Evolutionary conservation across 2,329 filamentous ascomycete genomes (phyloP).

Genomic region (Nigrospora osmanthi): DNA sequence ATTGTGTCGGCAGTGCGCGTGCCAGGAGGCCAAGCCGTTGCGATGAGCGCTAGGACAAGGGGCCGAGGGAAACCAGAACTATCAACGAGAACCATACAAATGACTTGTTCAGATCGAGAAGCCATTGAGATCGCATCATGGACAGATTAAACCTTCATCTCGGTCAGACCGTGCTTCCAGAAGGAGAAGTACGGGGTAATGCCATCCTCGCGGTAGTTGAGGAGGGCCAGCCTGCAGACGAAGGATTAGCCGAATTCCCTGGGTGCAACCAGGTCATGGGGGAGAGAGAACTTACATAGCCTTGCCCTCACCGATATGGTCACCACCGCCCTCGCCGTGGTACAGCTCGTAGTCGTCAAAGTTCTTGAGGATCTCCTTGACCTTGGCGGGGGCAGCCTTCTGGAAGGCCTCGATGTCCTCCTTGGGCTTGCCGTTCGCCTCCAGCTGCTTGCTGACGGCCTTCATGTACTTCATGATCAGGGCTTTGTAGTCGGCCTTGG

Average conservation of each 20-base stretch:
- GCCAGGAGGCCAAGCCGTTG: too few relatives aligned
- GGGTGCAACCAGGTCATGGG: not conserved
- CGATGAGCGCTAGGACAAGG: too few relatives aligned
- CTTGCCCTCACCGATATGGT: constrained; percentile 68
- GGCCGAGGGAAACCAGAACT: too few relatives aligned
- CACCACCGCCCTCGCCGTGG: constrained; percentile 59
- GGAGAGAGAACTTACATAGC: constrained; percentile 68
- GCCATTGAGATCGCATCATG: too few relatives aligned
- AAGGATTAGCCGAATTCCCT: not conserved
- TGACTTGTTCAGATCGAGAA: too few relatives aligned
- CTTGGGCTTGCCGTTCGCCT: constrained; percentile 51
- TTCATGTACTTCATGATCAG: constrained; percentile 81
- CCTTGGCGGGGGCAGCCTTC: constrained; percentile 62
- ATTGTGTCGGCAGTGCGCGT: too few relatives aligned
- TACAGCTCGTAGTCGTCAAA: constrained; percentile 97
- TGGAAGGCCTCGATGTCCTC: constrained; percentile 74
- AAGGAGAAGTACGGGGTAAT: constrained; percentile 79
- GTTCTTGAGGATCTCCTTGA: constrained; percentile 73
- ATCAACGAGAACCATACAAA: too few relatives aligned
- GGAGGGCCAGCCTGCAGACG: constrained; percentile 64
- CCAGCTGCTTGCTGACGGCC: constrained; percentile 65
- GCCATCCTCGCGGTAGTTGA: constrained; percentile 98
- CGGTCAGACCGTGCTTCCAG: constrained; percentile 90
- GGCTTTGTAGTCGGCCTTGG: constrained; percentile 78
- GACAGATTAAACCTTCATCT: constrained; percentile 75